Base-by-base conservation (phyloP, 371 early-diverging fungal species). In the Mortierella sp. region DNA sequence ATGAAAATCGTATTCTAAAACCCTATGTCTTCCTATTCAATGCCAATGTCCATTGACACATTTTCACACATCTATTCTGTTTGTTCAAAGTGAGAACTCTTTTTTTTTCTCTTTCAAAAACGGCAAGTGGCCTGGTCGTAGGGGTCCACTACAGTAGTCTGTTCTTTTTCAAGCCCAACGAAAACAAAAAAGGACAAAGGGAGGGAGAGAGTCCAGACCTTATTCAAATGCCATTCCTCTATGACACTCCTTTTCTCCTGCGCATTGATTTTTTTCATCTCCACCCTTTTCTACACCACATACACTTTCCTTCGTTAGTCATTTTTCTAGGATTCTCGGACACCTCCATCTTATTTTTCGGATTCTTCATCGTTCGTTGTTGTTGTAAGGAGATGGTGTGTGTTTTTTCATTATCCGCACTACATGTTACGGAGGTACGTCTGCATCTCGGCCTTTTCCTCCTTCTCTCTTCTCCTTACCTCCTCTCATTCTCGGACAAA, bases 391-490 rank as follows among this genome's bases (percentile, higher is more conserved):
- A 41, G 13, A 31, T 63, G 37, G 6, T 37, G 63, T 66, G 22
- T 16, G 10, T 11, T 29, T 66, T 55, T 58, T 58, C 34, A 22
- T 58, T 34, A 58, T 58, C 58, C 58, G 58, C 58, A 58, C 34
- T 58, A 58, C 58, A 58, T 58, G 58, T 58, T 19, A 16, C 58
- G 34, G 58, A 58, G 58, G 22, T 58, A 58, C 58, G 29, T 58
- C 58, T 19, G 14, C 55, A 1, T 24, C 16, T 26, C 16, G 4
- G 24, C n/a, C n/a, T 14, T 1, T 48, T 16, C 7, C 14, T 48
- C 16, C 11, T 26, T 29, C 19, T 58, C 58, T 58, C 16, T 58
- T 53, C 6, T 26, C 4, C 29, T 6, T 24, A 0, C 55, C 29
- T 24, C 26, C 47, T 53, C 31, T 53, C 16, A 13, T 4, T 47